Evolutionary conservation across 371 early-diverging fungal genomes (phyloP), one percentile per base, ranked within the genome.

Genomic region (Mucor velutinosus): DNA sequence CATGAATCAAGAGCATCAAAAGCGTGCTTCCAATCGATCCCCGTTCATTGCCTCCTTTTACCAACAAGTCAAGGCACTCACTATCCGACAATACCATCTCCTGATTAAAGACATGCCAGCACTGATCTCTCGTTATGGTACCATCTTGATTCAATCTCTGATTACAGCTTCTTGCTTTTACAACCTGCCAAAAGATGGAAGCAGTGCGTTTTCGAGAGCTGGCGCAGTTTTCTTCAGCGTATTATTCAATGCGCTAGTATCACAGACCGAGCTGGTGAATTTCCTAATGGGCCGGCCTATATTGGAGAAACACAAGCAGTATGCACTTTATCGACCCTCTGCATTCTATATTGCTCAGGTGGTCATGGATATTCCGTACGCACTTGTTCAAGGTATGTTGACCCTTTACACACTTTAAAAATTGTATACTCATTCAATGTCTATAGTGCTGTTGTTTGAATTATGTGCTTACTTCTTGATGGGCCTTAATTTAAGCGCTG

Each of bases 101-200:
- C 60, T 84, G 2, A 76, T 81, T 12, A 87, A 87, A 32, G 86
- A 83, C 57, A 67, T 68, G 60, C 70, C 75, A 21, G 77, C 79
- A 8, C 69, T 90, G n/a, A 61, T 85, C 21, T 87, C 88, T 65
- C 84, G 86, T 29, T 84, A 83, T 61, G 82, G 86, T 30, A 84
- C 86, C 14, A 83, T 84, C 45, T 56, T 88, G 14, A 75, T 89
- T 59, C 87, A 88, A 82, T 87, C 88, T 43, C 69, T 90, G n/a
- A 87, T 92, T 57, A 85, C 87, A 60, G 91, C 90, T 11, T 88
- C 90, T 7, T 84, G 88, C 49, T 92, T 90, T 72, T 86, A 83
- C 61, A 68, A 76, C 58, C 68, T 91, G 47, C 87, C 90, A 2
- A 60, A 60, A 0, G 72, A 72, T 59, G 77, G 82, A 5, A 41